phyloP scores from a whole-genome alignment of 2,329 filamentous ascomycete species.

The Fusarium newnesense region DNA sequence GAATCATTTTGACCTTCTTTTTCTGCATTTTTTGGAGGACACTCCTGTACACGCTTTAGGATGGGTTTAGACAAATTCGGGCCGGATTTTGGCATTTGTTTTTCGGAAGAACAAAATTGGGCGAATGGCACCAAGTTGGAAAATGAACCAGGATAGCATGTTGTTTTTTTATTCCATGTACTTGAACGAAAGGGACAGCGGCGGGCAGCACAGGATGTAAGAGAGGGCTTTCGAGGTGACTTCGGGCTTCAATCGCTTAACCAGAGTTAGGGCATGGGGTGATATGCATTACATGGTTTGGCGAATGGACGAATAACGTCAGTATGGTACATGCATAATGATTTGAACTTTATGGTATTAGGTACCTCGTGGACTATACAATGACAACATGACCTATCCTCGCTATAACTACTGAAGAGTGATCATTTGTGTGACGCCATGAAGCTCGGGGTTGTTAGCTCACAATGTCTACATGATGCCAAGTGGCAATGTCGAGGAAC shows the following conservation, averaged over 20 bases:
- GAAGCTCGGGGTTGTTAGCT: not conserved
- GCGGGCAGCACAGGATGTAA: constrained; percentile 15
- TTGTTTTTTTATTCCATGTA: constrained; percentile 26
- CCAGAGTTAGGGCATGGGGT: not conserved
- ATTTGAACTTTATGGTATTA: not conserved
- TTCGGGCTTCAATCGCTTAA: constrained; percentile 16
- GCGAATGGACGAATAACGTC: not conserved
- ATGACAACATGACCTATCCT: not conserved
- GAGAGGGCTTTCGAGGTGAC: constrained; percentile 31
- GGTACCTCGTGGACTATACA: not conserved
- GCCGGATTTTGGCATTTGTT: constrained; percentile 24
- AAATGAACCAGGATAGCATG: not conserved
- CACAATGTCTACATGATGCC: not conserved
- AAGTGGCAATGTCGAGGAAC: not conserved
- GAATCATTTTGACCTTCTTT: constrained; percentile 21
- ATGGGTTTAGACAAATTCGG: constrained; percentile 35
- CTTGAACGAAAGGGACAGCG: constrained; percentile 24
- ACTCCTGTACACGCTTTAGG: constrained; percentile 39
- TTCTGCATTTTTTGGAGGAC: constrained; percentile 13
- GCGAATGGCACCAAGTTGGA: constrained; percentile 1
- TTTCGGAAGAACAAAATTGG: constrained; percentile 12
- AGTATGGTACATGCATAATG: constrained; percentile 1
- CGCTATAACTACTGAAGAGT: not conserved
- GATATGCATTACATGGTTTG: not conserved
- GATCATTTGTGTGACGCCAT: not conserved